Evolutionary conservation across 768 basidiomycete genomes (phyloP).

Genomic region (Mycena vulgaris): DNA sequence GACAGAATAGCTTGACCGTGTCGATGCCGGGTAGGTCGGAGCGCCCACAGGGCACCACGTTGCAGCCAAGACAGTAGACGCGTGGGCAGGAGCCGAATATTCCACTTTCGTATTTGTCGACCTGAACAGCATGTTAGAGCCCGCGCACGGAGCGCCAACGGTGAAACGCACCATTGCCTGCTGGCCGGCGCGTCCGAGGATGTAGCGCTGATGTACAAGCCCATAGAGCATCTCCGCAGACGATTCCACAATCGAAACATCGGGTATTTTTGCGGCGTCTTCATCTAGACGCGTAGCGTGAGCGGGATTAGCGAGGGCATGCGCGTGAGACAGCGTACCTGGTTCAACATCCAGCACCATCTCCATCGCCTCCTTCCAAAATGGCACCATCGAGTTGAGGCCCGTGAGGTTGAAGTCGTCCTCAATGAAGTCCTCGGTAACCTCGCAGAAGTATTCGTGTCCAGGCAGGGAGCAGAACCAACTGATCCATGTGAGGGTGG

Average conservation of each 20-base stretch:
- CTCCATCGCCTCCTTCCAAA: constrained; percentile 99
- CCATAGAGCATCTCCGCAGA: constrained; percentile 98
- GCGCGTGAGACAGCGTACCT: constrained; percentile 67
- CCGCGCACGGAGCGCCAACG: constrained; percentile 29
- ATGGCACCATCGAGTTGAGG: constrained; percentile 95
- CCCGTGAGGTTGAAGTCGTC: constrained; percentile 99
- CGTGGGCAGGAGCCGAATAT: constrained; percentile 96
- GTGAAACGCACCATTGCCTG: constrained; percentile 87
- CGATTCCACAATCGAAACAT: constrained; percentile 98
- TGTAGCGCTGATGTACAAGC: constrained; percentile 97
- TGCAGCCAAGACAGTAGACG: constrained; percentile 91
- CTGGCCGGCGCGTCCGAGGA: constrained; percentile 93
- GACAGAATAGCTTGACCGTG: constrained; percentile 98
- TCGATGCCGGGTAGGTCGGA: constrained; percentile 97
- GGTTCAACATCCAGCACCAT: constrained; percentile 99
- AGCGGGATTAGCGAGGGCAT: constrained; percentile 26
- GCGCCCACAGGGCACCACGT: constrained; percentile 95
- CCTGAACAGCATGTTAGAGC: constrained; percentile 62
- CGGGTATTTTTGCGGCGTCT: constrained; percentile 95
- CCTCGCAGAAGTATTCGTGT: constrained; percentile 99
- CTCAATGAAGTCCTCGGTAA: constrained; percentile 98
- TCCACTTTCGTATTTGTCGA: constrained; percentile 94
- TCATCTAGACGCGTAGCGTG: constrained; percentile 71
- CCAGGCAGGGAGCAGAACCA: constrained; percentile 97
- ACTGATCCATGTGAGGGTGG: constrained; percentile 94